Evolutionary conservation across 73 alveolate genomes (phyloP).

Genomic region (Paraurostyla sp.): DNA sequence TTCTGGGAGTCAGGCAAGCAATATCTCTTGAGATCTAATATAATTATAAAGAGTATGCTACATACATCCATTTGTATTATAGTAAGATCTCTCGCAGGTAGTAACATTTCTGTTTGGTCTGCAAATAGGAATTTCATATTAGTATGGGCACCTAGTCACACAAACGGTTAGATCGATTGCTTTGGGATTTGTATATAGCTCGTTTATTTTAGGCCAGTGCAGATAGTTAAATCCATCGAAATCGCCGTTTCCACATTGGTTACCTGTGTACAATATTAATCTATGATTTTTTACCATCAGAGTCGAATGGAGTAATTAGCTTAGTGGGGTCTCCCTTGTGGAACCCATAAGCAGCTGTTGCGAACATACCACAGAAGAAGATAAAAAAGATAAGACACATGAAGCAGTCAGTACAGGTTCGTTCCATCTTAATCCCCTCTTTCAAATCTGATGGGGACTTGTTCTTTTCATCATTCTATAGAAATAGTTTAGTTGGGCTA

Average conservation of each 20-base stretch:
- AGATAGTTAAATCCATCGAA: neutral
- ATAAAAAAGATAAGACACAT: slow-evolving; percentile 88
- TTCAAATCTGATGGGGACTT: slow-evolving; percentile 31
- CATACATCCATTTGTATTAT: slow-evolving; percentile 39
- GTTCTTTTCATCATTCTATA: slow-evolving; percentile 48
- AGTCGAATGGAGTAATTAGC: slow-evolving; percentile 65
- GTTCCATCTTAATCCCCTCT: slow-evolving; percentile 93
- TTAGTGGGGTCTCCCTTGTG: slow-evolving; percentile 89
- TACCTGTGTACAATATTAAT: neutral
- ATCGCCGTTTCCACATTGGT: slow-evolving; percentile 21
- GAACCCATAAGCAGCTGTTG: slow-evolving; percentile 87
- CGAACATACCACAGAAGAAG: slow-evolving; percentile 88
- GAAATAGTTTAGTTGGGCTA: neutral
- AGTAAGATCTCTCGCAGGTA: slow-evolving; percentile 41
- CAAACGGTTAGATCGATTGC: slow-evolving; percentile 57
- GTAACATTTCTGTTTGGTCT: slow-evolving; percentile 3
- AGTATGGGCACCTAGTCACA: slow-evolving; percentile 56
- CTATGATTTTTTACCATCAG: slow-evolving; percentile 46
- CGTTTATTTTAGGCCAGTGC: slow-evolving; percentile 29
- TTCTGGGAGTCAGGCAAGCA: slow-evolving; percentile 17
- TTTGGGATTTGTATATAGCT: neutral
- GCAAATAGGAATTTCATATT: neutral
- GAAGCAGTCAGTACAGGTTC: slow-evolving; percentile 94
- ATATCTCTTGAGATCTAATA: slow-evolving; percentile 16
- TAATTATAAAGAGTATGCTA: neutral